Evolutionary conservation across 306 rosid species (phyloP).

Genomic region (Dryas alaskensis): DNA sequence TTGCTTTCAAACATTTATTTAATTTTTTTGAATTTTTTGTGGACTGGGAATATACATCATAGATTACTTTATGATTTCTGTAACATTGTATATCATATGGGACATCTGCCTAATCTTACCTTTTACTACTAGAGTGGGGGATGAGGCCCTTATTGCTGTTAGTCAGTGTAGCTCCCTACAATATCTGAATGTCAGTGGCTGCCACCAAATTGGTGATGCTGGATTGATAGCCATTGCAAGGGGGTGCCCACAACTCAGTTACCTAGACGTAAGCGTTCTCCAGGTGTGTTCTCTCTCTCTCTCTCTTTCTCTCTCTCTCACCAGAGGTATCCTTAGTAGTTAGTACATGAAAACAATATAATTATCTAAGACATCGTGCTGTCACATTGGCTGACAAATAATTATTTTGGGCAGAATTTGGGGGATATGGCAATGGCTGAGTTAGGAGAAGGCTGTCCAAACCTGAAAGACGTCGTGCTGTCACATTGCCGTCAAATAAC

Average conservation of each 20-base stretch:
- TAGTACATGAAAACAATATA: neutral
- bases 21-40: neutral
- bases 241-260: conserved; percentile 73
- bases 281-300: conserved; percentile 53
- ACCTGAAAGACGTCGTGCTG: conserved; percentile 68
- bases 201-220: conserved; percentile 86
- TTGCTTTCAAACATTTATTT: neutral
- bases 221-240: conserved; percentile 91
- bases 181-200: conserved; percentile 86
- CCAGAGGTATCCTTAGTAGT: neutral
- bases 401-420: conserved; percentile 51
- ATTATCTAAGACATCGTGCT: no score
- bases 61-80: neutral
- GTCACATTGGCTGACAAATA: no score
- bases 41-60: neutral
- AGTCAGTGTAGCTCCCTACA: conserved; percentile 75
- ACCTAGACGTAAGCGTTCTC: conserved; percentile 80
- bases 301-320: conserved; percentile 19
- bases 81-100: conserved; percentile 3
- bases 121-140: conserved; percentile 67
- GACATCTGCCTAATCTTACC: neutral
- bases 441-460: conserved; percentile 80
- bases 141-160: conserved; percentile 80
- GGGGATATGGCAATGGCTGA: conserved; percentile 87
- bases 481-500: conserved; percentile 90